Conservation (phyloP, 2,329 filamentous ascomycete genomes). For the Trichoderma gracile region DNA sequence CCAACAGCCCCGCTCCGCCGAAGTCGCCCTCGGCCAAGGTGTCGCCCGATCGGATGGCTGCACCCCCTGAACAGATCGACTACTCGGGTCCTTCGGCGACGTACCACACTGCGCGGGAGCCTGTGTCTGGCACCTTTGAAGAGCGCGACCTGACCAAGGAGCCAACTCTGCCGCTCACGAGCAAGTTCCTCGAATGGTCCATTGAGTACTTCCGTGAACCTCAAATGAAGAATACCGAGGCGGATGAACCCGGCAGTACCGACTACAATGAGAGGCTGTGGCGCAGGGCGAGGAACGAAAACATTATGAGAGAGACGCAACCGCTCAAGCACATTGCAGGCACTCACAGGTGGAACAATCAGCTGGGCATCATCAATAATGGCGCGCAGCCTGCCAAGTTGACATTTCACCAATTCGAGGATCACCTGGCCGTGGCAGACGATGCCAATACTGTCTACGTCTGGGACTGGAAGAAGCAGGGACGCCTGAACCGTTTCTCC, state of each 20-base stretch:
- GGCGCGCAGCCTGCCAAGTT: slow-evolving; percentile 86
- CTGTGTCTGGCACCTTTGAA: slow-evolving; percentile 74
- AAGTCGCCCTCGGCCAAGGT: slow-evolving; percentile 42
- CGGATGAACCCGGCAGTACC: slow-evolving; percentile 91
- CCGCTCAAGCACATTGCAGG: slow-evolving; percentile 88
- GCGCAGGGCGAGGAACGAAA: slow-evolving; percentile 89
- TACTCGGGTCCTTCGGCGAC: slow-evolving; percentile 63
- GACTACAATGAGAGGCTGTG: slow-evolving; percentile 96
- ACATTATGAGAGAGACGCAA: slow-evolving; percentile 87
- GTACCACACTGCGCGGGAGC: slow-evolving; percentile 75
- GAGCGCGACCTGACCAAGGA: slow-evolving; percentile 59
- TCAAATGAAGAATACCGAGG: slow-evolving; percentile 95
- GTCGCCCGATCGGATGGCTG: slow-evolving; percentile 45
- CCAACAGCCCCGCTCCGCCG: slow-evolving; percentile 34
- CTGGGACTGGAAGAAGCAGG: slow-evolving; percentile 88
- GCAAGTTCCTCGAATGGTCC: slow-evolving; percentile 90
- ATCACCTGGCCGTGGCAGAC: slow-evolving; percentile 90
- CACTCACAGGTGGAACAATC: slow-evolving; percentile 82
- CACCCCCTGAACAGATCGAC: slow-evolving; percentile 75
- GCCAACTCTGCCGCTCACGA: slow-evolving; percentile 73
- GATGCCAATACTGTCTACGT: slow-evolving; percentile 87
- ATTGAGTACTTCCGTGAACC: slow-evolving; percentile 97
- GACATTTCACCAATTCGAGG: slow-evolving; percentile 97
- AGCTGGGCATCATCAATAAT: slow-evolving; percentile 82
- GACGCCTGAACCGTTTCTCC: slow-evolving; percentile 78